phyloP scores from a whole-genome alignment of 805 yeast species.

The Cyberlindnera lachancei region DNA sequence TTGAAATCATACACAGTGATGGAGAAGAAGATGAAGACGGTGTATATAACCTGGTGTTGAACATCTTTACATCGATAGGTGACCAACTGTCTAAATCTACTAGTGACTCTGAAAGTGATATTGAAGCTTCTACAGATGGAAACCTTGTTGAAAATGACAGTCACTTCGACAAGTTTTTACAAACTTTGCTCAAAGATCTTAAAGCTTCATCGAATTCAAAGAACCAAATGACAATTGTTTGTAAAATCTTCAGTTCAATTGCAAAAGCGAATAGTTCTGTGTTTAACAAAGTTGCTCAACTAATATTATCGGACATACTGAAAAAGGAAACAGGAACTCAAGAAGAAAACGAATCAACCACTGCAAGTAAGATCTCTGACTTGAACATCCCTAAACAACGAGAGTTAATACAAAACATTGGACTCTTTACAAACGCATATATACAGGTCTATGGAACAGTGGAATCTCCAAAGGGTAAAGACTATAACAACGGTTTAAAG shows the following conservation, averaged over 20 bases:
- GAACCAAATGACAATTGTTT: constrained; percentile 56
- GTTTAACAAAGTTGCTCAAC: constrained; percentile 42
- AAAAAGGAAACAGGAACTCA: constrained; percentile 24
- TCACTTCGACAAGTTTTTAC: constrained; percentile 34
- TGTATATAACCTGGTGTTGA: constrained; percentile 35
- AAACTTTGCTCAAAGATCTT: constrained; percentile 42
- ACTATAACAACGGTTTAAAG: constrained; percentile 6
- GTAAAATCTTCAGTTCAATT: constrained; percentile 48
- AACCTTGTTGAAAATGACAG: constrained; percentile 23
- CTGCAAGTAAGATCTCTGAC: too few species aligned
- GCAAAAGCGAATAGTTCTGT: constrained; percentile 38
- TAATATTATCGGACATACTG: constrained; percentile 38
- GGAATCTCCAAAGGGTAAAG: constrained; percentile 4
- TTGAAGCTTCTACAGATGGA: too few species aligned
- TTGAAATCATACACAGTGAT: constrained; percentile 82
- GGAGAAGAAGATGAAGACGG: constrained; percentile 36
- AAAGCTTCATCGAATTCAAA: constrained; percentile 40
- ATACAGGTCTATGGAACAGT: constrained; percentile 34
- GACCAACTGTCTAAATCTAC: constrained; percentile 27
- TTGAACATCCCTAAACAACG: constrained; percentile 52
- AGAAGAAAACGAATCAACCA: too few species aligned
- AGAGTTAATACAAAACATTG: constrained; percentile 49
- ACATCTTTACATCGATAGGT: constrained; percentile 38
- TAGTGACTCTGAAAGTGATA: too few species aligned
- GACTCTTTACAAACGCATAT: constrained; percentile 48